Conservation (phyloP, 768 basidiomycete species). For the Calvatia gigantea region DNA sequence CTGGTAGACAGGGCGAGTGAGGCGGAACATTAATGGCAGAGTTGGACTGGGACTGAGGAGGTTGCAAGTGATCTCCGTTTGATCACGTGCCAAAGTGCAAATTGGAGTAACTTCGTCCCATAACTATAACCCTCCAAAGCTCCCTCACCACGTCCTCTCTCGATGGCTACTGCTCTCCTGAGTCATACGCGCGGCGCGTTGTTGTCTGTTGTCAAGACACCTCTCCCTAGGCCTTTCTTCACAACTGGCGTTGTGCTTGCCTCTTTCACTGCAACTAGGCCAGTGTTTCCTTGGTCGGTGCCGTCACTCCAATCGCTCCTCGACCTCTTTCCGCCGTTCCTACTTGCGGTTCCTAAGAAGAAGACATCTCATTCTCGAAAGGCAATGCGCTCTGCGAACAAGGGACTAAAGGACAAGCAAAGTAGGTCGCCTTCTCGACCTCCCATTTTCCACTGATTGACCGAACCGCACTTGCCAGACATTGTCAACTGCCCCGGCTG, state of each 20-base stretch:
- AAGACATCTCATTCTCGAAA: slow-evolving; percentile 93
- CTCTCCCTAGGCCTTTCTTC: slow-evolving; percentile 18
- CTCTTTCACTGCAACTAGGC: slow-evolving; percentile 10
- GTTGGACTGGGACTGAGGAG: slow-evolving; percentile 14
- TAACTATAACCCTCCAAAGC: slow-evolving; percentile 11
- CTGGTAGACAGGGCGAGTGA: slow-evolving; percentile 63
- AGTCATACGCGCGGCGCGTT: not conserved
- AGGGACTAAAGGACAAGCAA: slow-evolving; percentile 91
- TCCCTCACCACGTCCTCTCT: slow-evolving; percentile 9
- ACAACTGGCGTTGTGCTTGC: slow-evolving; percentile 18
- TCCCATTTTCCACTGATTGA: slow-evolving; percentile 3
- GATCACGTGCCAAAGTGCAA: slow-evolving; percentile 37
- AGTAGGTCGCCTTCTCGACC: slow-evolving; percentile 45
- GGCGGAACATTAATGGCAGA: slow-evolving; percentile 61
- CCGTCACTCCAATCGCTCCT: slow-evolving; percentile 40
- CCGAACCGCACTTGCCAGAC: slow-evolving; percentile 51
- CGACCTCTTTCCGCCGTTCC: slow-evolving; percentile 83
- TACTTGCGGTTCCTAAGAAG: slow-evolving; percentile 92
- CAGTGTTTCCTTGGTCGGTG: slow-evolving; percentile 25
- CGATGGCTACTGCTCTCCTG: slow-evolving; percentile 33
- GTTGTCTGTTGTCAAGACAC: not conserved
- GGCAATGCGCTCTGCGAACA: slow-evolving; percentile 92
- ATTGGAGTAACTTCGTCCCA: slow-evolving; percentile 22
- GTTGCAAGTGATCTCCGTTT: slow-evolving; percentile 10
- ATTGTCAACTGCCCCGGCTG: slow-evolving; percentile 90